Evolutionary conservation across 768 basidiomycete genomes (phyloP).

Genomic region (Suillus subaureus): DNA sequence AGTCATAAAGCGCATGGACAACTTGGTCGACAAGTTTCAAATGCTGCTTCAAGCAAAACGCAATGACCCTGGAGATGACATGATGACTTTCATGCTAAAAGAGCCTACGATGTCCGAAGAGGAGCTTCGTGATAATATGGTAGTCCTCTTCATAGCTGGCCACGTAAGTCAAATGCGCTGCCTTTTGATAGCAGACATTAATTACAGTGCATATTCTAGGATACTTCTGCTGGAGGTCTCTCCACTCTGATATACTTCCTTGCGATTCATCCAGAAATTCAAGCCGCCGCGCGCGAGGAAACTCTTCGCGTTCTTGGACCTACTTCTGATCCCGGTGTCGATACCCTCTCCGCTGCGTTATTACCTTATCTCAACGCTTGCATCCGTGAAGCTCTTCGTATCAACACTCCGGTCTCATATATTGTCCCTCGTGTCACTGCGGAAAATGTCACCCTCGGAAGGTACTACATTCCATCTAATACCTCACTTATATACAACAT

Average conservation of each 20-base stretch:
- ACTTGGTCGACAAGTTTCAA: conserved; percentile 30
- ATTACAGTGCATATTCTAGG: conserved; percentile 22
- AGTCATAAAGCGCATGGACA: conserved; percentile 34
- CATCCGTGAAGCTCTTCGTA: conserved; percentile 43
- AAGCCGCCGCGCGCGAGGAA: conserved; percentile 39
- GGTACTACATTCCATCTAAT: conserved; percentile 33
- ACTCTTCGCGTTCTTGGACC: conserved; percentile 31
- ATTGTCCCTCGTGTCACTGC: conserved; percentile 21
- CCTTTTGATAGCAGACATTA: background rate
- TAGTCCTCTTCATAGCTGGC: conserved; percentile 42
- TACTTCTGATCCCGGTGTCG: conserved; percentile 32
- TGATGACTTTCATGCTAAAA: conserved; percentile 39
- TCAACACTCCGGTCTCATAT: conserved; percentile 30
- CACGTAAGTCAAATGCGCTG: conserved; percentile 30
- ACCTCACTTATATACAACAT: conserved; percentile 37
- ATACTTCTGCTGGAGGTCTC: conserved; percentile 43
- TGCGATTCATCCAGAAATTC: conserved; percentile 38
- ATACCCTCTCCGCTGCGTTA: conserved; percentile 24
- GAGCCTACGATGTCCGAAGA: conserved; percentile 34
- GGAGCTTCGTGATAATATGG: conserved; percentile 40
- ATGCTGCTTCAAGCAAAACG: conserved; percentile 31
- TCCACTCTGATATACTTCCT: conserved; percentile 40
- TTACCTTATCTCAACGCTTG: conserved; percentile 39
- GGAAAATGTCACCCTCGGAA: conserved; percentile 19
- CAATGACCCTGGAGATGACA: conserved; percentile 35